Evolutionary conservation across 2,329 filamentous ascomycete species (phyloP).

Genomic region (Dactylella cylindrospora): DNA sequence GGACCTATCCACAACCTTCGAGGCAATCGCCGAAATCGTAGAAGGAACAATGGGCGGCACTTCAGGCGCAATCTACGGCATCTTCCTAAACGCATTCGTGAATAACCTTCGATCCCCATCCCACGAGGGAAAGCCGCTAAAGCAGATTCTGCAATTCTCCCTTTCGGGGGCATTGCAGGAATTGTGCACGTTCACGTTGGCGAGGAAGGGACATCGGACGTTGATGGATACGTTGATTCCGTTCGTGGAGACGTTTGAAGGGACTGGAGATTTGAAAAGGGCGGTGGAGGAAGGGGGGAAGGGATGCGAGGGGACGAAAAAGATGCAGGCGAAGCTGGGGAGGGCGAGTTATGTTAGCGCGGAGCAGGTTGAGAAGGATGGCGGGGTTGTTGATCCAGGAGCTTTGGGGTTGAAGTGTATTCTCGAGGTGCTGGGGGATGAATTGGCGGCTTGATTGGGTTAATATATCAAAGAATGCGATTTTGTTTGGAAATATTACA

Average conservation of each 20-base stretch:
- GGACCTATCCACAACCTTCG: conserved; percentile 50
- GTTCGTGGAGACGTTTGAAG: conserved; percentile 57
- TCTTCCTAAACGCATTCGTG: conserved; percentile 47
- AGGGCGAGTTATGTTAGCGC: conserved; percentile 68
- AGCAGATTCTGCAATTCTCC: conserved; percentile 27
- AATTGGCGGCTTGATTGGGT: background rate
- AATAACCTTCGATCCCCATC: conserved; percentile 50
- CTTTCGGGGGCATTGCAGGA: conserved; percentile 53
- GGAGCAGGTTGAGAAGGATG: conserved; percentile 56
- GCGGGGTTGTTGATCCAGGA: conserved; percentile 66
- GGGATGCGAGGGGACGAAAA: conserved; percentile 65
- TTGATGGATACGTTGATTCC: conserved; percentile 63
- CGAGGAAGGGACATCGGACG: conserved; percentile 60
- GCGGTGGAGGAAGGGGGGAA: conserved; percentile 62
- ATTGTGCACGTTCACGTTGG: conserved; percentile 59
- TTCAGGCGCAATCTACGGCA: conserved; percentile 50
- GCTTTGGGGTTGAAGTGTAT: conserved; percentile 65
- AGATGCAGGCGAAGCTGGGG: conserved; percentile 66
- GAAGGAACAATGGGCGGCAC: conserved; percentile 55
- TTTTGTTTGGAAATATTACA: no score
- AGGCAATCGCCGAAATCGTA: conserved; percentile 59
- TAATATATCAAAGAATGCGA: no score
- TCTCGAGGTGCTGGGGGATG: conserved; percentile 51
- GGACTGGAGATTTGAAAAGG: conserved; percentile 58
- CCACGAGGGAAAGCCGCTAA: background rate